These are phyloP conservation scores for Torrubiella hemipterigena DNA, from an alignment of 2,329 filamentous ascomycete species.

Conservation along the genomic window DNA sequence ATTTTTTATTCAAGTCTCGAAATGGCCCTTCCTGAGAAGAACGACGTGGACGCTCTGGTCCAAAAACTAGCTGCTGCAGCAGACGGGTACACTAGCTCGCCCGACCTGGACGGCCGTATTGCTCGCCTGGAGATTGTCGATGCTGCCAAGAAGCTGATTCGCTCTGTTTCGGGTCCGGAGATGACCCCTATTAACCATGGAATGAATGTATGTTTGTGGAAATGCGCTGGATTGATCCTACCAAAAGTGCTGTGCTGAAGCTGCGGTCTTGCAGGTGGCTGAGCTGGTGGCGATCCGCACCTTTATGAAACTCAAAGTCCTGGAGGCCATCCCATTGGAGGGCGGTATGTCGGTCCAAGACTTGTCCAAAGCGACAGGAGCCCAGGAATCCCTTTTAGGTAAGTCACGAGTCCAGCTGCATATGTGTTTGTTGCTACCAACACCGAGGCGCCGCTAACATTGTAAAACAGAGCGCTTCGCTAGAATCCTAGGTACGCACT, in stretches of 20 bases:
- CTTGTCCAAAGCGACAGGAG: conserved; percentile 14
- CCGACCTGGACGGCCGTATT: conserved; percentile 13
- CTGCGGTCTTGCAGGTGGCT: conserved; percentile 13
- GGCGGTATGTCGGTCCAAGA: conserved; percentile 15
- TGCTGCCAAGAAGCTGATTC: conserved; percentile 14
- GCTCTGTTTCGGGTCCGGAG: conserved; percentile 15
- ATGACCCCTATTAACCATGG: conserved; percentile 20
- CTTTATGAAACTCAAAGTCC: conserved; percentile 17
- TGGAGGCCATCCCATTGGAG: conserved; percentile 15
- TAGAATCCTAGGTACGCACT: conserved; percentile 14
- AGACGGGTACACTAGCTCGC: conserved; percentile 12
- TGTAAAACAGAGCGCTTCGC: conserved; percentile 15
- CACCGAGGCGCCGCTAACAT: no score
- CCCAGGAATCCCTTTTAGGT: conserved; percentile 17
- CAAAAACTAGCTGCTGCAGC: conserved; percentile 9
- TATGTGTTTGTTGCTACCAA: no score
- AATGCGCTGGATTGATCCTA: not conserved
- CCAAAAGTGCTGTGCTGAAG: not conserved
- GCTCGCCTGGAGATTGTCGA: conserved; percentile 15
- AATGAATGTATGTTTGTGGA: conserved; percentile 15
- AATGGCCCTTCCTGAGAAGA: conserved; percentile 10
- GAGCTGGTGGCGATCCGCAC: conserved; percentile 17
- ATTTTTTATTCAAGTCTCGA: no score
- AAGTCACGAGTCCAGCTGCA: not conserved
- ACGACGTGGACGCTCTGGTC: conserved; percentile 11